phyloP scores from a whole-genome alignment of 225 moss, liverwort and hornwort species.

The Polytrichum formosum region DNA sequence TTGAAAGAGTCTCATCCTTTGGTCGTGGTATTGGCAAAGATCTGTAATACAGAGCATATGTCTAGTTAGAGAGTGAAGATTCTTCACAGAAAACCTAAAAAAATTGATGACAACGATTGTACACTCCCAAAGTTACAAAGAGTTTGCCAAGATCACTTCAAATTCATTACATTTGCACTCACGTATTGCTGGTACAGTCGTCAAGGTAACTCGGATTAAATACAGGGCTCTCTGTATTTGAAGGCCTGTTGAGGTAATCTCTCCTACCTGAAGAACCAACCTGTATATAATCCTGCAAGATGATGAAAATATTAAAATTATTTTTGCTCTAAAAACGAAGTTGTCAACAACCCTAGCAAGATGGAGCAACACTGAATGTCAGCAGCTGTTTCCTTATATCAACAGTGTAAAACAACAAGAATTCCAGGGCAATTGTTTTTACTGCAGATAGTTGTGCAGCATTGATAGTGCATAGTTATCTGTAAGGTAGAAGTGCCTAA shows the following conservation, averaged over 20 bases:
- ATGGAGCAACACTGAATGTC: too few species aligned
- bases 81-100: too few species aligned
- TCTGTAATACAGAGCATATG: constrained; percentile 21
- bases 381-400: too few species aligned
- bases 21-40: constrained; percentile 61
- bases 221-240: constrained; percentile 49
- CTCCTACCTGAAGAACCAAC: constrained; percentile 36
- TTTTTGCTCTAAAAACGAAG: too few species aligned
- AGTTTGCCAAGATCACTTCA: not conserved
- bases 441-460: too few species aligned
- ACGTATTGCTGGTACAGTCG: constrained; percentile 30
- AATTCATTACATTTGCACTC: constrained; percentile 51
- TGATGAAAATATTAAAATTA: not conserved
- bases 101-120: too few species aligned
- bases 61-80: too few species aligned
- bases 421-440: too few species aligned
- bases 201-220: constrained; percentile 58
- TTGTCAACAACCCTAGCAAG: too few species aligned
- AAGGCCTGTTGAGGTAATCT: constrained; percentile 43
- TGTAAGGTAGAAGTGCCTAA: not conserved
- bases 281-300: constrained; percentile 38
- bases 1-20: constrained; percentile 68
- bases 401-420: too few species aligned
- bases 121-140: too few species aligned
- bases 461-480: not conserved